Evolutionary conservation across 192 early-diverging fungal genomes (phyloP).

Genomic region (Entomortierella lignicola): DNA sequence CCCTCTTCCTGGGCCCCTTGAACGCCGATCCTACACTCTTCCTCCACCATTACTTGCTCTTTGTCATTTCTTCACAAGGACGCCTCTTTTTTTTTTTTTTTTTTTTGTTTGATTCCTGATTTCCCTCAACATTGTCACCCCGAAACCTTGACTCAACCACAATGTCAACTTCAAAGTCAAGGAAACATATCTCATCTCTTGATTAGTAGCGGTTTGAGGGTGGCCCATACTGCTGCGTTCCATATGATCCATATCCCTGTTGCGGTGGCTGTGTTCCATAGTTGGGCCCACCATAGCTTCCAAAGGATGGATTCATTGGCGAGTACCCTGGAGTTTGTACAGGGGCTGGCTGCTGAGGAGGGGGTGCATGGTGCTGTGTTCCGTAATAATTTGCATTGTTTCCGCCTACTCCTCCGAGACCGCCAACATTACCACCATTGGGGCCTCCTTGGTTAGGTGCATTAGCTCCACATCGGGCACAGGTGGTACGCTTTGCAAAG

Average conservation of each 20-base stretch:
- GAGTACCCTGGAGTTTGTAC: conserved; percentile 38
- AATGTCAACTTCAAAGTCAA: not conserved
- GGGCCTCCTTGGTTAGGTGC: conserved; percentile 20
- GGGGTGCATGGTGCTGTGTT: conserved; percentile 34
- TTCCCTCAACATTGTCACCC: not conserved
- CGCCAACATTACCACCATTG: conserved; percentile 8
- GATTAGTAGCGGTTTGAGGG: conserved; percentile 47
- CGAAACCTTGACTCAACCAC: not conserved
- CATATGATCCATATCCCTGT: conserved; percentile 55
- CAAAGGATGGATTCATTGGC: conserved; percentile 47
- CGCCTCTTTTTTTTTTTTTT: not conserved
- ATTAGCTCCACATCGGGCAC: conserved; percentile 55
- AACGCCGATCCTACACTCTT: conserved; percentile 2
- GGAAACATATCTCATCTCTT: not conserved
- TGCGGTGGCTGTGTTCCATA: conserved; percentile 51
- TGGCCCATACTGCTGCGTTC: conserved; percentile 49
- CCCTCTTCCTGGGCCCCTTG: not conserved
- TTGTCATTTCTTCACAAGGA: not conserved
- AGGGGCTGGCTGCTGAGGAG: conserved; percentile 21
- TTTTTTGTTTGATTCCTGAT: conserved; percentile 13
- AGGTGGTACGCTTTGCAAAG: conserved; percentile 60
- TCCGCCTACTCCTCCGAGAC: conserved; percentile 23
- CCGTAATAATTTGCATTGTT: conserved; percentile 40
- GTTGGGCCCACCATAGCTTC: conserved; percentile 39
- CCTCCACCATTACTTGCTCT: conserved; percentile 1